phyloP scores from a whole-genome alignment of 495 filamentous ascomycete genomes.

The Hypomontagnella submonticulosa region DNA sequence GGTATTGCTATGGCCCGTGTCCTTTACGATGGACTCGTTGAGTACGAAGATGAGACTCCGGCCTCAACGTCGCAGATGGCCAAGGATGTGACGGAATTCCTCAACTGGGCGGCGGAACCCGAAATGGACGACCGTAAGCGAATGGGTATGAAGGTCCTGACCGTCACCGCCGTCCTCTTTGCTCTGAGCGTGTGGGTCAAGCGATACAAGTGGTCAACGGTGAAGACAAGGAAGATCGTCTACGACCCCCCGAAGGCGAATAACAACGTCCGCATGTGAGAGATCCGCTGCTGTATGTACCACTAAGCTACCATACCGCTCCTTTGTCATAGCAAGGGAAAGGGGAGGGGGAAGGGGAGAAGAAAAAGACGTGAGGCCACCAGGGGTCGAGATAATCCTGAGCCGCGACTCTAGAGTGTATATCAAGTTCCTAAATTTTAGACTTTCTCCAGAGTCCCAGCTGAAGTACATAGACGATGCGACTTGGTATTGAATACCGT shows the following conservation, averaged over 20 bases:
- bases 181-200: constrained; percentile 97
- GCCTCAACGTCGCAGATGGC: constrained; percentile 98
- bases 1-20: constrained; percentile 99
- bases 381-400: constrained; percentile 41
- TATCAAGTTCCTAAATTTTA: constrained; percentile 49
- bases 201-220: constrained; percentile 95
- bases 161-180: constrained; percentile 78
- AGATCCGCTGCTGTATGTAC: constrained; percentile 54
- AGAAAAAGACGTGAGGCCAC: constrained; percentile 44
- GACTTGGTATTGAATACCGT: constrained; percentile 22
- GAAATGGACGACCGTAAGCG: constrained; percentile 99
- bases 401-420: constrained; percentile 50
- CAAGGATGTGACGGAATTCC: constrained; percentile 98
- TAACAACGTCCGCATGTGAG: constrained; percentile 50
- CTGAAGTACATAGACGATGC: constrained; percentile 28
- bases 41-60: constrained; percentile 97
- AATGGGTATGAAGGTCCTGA: constrained; percentile 96
- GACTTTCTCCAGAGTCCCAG: constrained; percentile 35
- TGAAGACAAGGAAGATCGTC: constrained; percentile 94
- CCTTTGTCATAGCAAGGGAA: constrained; percentile 50
- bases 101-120: constrained; percentile 98
- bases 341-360: constrained; percentile 46
- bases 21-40: constrained; percentile 95
- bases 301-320: constrained; percentile 52
- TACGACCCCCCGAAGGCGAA: constrained; percentile 77